These are phyloP conservation scores for Dicorynia guianensis DNA, from an alignment of 306 rosid species.

Conservation along the genomic window DNA sequence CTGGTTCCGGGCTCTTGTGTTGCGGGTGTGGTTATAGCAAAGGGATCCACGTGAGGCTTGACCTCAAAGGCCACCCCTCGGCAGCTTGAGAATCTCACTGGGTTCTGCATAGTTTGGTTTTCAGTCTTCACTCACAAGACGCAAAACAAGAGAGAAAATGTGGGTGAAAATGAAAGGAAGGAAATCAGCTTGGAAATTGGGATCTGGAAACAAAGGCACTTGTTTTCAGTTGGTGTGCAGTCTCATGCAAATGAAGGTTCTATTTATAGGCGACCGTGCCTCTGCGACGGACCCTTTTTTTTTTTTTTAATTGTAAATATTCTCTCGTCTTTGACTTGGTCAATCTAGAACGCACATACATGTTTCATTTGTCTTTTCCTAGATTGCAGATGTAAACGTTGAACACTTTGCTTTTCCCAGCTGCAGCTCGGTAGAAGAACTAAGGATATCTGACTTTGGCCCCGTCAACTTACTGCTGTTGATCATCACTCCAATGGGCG, in stretches of 20 bases:
- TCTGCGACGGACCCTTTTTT: no score
- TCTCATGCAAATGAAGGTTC: neutral
- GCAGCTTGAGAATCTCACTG: slow-evolving; percentile 60
- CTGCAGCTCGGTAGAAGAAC: no score
- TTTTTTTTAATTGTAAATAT: no score
- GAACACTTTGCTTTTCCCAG: no score
- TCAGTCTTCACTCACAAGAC: no score
- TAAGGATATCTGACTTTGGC: no score
- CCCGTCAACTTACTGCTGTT: no score
- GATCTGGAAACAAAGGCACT: neutral
- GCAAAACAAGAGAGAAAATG: neutral
- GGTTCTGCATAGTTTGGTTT: slow-evolving; percentile 34
- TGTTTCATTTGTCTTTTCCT: no score
- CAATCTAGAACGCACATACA: no score
- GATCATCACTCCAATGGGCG: no score
- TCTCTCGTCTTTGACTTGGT: no score
- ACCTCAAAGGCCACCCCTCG: slow-evolving; percentile 63
- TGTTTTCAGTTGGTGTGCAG: neutral
- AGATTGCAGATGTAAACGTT: no score
- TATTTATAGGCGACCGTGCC: neutral
- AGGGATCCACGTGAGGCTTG: slow-evolving; percentile 51
- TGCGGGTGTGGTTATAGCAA: slow-evolving; percentile 34
- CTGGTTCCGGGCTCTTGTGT: slow-evolving; percentile 1
- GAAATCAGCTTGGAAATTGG: neutral
- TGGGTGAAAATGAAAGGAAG: neutral